Conservation (phyloP, 441 rosid species). For the Raphanus hybrid region DNA sequence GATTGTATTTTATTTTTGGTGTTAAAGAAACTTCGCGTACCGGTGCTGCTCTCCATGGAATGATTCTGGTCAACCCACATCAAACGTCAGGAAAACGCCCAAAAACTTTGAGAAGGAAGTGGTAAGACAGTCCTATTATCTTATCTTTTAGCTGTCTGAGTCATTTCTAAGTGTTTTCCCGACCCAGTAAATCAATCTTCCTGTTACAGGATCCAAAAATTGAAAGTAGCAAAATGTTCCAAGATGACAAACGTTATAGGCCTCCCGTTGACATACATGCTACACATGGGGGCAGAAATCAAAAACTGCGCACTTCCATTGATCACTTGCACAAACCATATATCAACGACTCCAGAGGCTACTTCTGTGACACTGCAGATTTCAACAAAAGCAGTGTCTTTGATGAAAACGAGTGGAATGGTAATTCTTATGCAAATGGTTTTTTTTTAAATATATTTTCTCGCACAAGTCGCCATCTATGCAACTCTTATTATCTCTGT, state of each 20-base stretch:
- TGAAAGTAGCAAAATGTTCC: conserved; percentile 51
- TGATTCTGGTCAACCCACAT: conserved; percentile 25
- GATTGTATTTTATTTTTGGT: conserved; percentile 23
- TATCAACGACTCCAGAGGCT: conserved; percentile 45
- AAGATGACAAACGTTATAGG: conserved; percentile 41
- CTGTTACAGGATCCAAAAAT: conserved; percentile 55
- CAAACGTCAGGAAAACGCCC: conserved; percentile 23
- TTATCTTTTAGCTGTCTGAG: conserved; percentile 18
- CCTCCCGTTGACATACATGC: conserved; percentile 45
- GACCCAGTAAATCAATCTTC: conserved; percentile 31
- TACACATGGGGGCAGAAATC: conserved; percentile 41
- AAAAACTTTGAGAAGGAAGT: conserved; percentile 34
- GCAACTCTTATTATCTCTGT: conserved; percentile 12
- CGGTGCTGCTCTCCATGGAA: conserved; percentile 35
- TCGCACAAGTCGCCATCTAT: conserved; percentile 19
- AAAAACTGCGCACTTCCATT: conserved; percentile 35
- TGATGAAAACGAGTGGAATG: conserved; percentile 54
- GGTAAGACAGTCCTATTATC: conserved; percentile 21
- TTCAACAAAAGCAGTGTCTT: conserved; percentile 32
- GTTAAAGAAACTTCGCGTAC: conserved; percentile 25
- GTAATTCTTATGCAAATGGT: conserved; percentile 42
- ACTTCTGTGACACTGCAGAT: conserved; percentile 39
- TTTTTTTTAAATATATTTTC: neutral
- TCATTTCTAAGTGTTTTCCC: conserved; percentile 21
- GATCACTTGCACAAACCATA: conserved; percentile 44